Conservation (phyloP, 495 filamentous ascomycete species). For the Penicillium coffeae region DNA sequence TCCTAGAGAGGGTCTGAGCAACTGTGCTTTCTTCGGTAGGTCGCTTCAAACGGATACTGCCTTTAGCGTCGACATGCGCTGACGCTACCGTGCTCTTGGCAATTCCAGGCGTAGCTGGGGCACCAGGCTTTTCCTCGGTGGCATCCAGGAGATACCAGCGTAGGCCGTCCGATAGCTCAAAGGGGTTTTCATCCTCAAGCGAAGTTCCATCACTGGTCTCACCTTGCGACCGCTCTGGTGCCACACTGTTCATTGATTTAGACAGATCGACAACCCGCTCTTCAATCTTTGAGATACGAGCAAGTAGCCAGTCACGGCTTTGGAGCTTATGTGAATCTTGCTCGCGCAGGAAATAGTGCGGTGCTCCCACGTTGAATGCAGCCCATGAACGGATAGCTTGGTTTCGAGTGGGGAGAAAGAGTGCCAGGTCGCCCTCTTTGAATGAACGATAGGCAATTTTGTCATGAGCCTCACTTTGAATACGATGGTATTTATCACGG, state of each 20-base stretch:
- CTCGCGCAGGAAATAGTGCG: conserved; percentile 94
- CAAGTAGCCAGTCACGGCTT: conserved; percentile 86
- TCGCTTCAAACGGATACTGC: conserved; percentile 59
- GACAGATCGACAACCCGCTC: conserved; percentile 92
- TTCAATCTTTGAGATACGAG: conserved; percentile 87
- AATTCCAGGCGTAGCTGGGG: conserved; percentile 82
- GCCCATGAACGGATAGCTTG: conserved; percentile 94
- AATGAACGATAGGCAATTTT: conserved; percentile 97
- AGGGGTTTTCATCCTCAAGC: conserved; percentile 94
- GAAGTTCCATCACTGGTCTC: conserved; percentile 54
- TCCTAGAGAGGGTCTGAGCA: conserved; percentile 76
- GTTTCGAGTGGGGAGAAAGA: conserved; percentile 93
- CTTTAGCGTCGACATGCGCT: conserved; percentile 81
- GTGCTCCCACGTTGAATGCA: conserved; percentile 94
- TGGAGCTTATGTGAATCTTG: conserved; percentile 82
- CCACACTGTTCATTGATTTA: conserved; percentile 59
- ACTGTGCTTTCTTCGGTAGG: conserved; percentile 52
- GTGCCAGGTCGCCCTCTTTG: conserved; percentile 91
- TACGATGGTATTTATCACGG: conserved; percentile 79
- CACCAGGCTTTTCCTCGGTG: conserved; percentile 89
- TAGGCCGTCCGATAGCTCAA: conserved; percentile 91
- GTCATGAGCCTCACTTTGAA: conserved; percentile 84
- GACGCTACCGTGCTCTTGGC: conserved; percentile 86
- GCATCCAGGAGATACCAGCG: conserved; percentile 96
- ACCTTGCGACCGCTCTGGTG: conserved; percentile 55